A percentile compares a stretch with the other conserved stretches of the same genome.
phyloP scores from a whole-genome alignment of 352 stramenopile species.

The Phytopythium kandeliae region DNA sequence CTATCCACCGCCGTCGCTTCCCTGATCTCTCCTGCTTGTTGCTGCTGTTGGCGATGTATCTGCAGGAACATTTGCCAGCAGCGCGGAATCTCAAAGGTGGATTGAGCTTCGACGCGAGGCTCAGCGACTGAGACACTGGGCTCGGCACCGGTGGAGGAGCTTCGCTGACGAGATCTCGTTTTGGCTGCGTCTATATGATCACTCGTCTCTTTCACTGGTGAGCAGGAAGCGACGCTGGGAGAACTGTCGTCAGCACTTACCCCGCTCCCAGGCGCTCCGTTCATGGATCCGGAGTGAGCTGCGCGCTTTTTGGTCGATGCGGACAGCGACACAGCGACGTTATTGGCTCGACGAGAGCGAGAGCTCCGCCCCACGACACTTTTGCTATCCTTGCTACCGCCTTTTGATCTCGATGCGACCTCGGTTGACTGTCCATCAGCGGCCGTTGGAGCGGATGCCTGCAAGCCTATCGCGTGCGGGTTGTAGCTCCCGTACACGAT shows the following conservation, averaged over 20 bases:
- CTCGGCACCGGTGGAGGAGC: background rate
- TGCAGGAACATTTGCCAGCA: conserved; percentile 37
- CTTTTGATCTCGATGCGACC: background rate
- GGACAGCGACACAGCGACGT: conserved; percentile 4
- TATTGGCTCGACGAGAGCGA: conserved; percentile 1
- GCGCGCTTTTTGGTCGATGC: conserved; percentile 6
- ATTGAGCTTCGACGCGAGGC: background rate
- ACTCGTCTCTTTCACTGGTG: background rate
- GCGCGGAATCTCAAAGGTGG: conserved; percentile 10
- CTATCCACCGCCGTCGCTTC: background rate
- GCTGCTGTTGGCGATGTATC: conserved; percentile 11
- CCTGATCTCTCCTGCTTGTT: background rate
- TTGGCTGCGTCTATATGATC: background rate
- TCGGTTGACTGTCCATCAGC: background rate
- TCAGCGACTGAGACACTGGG: background rate
- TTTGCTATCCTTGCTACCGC: background rate
- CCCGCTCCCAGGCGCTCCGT: no score
- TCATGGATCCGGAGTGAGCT: background rate
- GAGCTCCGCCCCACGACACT: background rate
- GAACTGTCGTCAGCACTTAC: background rate
- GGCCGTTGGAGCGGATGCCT: background rate
- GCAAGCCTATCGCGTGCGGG: conserved; percentile 10
- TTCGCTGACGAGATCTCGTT: background rate
- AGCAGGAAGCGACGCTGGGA: background rate
- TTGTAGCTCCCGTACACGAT: conserved; percentile 40